Evolutionary conservation across 176 grass and related monocot genomes (phyloP), one percentile per base, ranked within the genome.

Genomic region (Stipa capillata): DNA sequence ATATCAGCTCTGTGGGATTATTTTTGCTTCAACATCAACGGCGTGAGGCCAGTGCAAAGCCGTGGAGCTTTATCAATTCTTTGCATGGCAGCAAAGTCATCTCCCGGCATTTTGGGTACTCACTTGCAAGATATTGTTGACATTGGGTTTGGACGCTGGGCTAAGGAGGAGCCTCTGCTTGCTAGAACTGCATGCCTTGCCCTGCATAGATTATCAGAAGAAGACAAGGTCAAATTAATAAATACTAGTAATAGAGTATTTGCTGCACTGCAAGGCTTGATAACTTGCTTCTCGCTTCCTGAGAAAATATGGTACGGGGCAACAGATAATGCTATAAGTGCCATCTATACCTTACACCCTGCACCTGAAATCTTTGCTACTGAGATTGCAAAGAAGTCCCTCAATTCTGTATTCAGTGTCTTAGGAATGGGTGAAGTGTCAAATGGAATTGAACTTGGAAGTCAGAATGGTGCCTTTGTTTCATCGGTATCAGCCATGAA

Each of bases 81-180:
- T 62, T 98, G 95, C 73, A 98, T 98, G 95, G 89, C 95, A 42
- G 95, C 95, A 72, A 94, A 88, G 53, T 89, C 95, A 37, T 90
- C 92, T 85, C 90, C 95, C 15, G 68, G 76, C 58, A 89, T 97
- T 84, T 76, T 94, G 79, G 77, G 89, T 76, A 61, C 85, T 29
- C 95, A 94, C 76, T 65, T 97, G 83, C 88, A 89, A 85, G 95
- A 97, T 84, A 97, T 97, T 84, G 69, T 97, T 54, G 95, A 97
- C 73, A 94, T 97, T 80, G 95, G 95, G n/a, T 94, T 97, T 79
- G 92, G 95, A 29, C 85, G 85, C 51, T 97, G 92, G 95, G 89
- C 95, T 84, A 97, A 94, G 64, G 89, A 97, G 76, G 95, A 97
- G 24, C 85, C 91, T 82, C 88, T 97, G 43, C 89, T 97, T 82